Evolutionary conservation across 768 basidiomycete species (phyloP).

Genomic region (Pleurotus ostreatus): DNA sequence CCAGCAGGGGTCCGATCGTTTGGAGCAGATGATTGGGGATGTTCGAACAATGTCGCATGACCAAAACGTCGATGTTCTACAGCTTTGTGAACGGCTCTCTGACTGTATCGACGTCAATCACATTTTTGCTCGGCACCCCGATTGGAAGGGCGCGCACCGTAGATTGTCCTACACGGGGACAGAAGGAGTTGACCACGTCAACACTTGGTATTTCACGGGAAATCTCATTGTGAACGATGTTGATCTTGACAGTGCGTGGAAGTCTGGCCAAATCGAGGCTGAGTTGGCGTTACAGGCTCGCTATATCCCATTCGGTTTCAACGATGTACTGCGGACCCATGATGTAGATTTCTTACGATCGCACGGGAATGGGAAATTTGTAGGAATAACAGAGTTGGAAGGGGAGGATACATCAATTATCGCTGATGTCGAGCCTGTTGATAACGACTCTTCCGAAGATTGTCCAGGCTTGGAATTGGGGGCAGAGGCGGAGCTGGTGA

Average conservation of each 20-base stretch:
- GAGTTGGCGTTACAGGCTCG: neutral
- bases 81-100: constrained; percentile 3
- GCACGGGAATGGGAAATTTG: neutral
- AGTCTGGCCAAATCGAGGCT: neutral
- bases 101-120: neutral
- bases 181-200: constrained; percentile 2
- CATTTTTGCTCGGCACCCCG: neutral
- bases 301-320: neutral
- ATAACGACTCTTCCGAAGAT: too few species aligned
- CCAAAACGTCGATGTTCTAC: constrained; percentile 15
- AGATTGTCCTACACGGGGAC: neutral
- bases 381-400: neutral
- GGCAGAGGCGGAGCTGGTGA: too few species aligned
- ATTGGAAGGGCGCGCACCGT: neutral
- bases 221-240: neutral
- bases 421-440: too few species aligned
- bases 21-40: constrained; percentile 24
- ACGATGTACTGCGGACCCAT: neutral
- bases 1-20: constrained; percentile 21
- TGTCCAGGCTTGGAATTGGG: too few species aligned
- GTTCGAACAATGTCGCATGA: constrained; percentile 19
- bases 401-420: too few species aligned
- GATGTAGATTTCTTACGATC: neutral
- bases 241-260: neutral
- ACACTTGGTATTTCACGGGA: neutral